phyloP scores from a whole-genome alignment of 1,139 yeast genomes.

The Hemisphaericaspora xylanilytica region DNA sequence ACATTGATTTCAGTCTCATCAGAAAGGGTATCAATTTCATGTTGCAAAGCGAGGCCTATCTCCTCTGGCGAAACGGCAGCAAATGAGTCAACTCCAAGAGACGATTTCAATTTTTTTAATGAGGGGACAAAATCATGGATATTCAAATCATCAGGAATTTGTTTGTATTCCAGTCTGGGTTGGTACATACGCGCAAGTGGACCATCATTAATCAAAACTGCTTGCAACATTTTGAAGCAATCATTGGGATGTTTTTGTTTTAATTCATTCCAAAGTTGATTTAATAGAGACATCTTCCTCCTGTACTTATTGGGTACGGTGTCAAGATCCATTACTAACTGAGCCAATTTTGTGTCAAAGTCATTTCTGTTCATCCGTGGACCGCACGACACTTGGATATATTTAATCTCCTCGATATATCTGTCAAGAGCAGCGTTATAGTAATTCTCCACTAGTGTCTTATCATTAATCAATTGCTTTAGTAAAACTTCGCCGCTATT shows the following conservation, averaged over 20 bases:
- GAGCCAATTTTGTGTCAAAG: neutral
- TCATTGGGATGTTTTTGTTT: neutral
- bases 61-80: slow-evolving; percentile 2
- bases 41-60: neutral
- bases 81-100: slow-evolving; percentile 1
- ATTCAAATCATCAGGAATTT: slow-evolving; percentile 12
- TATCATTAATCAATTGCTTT: neutral
- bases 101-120: slow-evolving; percentile 7
- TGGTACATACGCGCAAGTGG: neutral
- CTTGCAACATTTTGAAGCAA: neutral
- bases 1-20: neutral
- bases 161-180: slow-evolving; percentile 7
- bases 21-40: neutral
- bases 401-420: neutral
- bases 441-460: neutral
- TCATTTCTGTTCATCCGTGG: neutral
- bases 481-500: neutral
- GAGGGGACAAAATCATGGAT: slow-evolving; percentile 9
- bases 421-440: neutral
- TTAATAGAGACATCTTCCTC: neutral
- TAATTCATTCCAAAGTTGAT: neutral
- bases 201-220: neutral
- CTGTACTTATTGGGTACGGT: neutral
- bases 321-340: neutral
- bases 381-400: neutral